A percentile compares a stretch with the other conserved stretches of the same genome.
Evolutionary conservation across 495 filamentous ascomycete species (phyloP).

Genomic region (Aspergillus hancockii): DNA sequence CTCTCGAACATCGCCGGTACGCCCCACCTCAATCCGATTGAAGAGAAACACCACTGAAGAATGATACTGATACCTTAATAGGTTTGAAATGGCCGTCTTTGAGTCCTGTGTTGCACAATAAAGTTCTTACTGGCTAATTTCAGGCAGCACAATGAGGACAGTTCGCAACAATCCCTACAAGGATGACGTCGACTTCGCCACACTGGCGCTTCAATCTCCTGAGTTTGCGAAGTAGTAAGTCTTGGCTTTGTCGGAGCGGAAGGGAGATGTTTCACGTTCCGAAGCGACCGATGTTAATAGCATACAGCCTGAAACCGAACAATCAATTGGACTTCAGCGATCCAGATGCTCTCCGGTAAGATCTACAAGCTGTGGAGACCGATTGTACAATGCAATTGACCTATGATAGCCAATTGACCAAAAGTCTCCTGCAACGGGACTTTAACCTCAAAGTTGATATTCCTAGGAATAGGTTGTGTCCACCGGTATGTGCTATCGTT

Average conservation of each 20-base stretch:
- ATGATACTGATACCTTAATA: neutral
- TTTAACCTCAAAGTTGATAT: conserved; percentile 72
- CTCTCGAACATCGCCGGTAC: conserved; percentile 1
- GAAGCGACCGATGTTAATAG: conserved; percentile 13
- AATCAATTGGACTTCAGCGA: conserved; percentile 79
- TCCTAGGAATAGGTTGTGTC: conserved; percentile 79
- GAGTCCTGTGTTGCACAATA: neutral
- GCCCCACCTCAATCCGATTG: neutral
- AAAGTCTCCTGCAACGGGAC: conserved; percentile 71
- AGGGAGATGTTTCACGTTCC: conserved; percentile 3
- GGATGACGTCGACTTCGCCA: conserved; percentile 62
- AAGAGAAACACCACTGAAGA: neutral
- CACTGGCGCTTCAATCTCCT: conserved; percentile 55
- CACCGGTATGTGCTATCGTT: conserved; percentile 60
- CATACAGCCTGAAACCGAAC: conserved; percentile 55
- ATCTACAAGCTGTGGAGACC: conserved; percentile 1
- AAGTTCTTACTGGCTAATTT: neutral
- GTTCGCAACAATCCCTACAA: conserved; percentile 55
- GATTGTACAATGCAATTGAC: conserved; percentile 5
- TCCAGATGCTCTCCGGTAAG: conserved; percentile 69
- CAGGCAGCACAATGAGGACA: conserved; percentile 30
- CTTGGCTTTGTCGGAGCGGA: neutral
- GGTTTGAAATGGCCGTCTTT: neutral
- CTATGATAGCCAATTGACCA: conserved; percentile 68
- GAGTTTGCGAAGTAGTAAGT: conserved; percentile 60